Evolutionary conservation across 305 asterid genomes (phyloP), one percentile per base, ranked within the genome.

Genomic region (Galium porrigens): DNA sequence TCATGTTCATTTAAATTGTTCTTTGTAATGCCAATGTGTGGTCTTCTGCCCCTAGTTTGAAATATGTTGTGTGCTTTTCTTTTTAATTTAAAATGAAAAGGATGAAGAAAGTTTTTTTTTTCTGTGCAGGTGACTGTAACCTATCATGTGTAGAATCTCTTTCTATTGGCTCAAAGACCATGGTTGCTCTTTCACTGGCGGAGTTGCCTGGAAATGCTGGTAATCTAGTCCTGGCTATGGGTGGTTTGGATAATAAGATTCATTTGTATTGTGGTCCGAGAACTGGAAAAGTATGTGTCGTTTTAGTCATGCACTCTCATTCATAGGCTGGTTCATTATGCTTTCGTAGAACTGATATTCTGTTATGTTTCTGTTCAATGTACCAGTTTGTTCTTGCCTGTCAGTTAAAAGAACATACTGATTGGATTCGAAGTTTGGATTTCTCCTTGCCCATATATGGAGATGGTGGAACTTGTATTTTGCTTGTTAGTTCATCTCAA

Each of bases 391-490:
- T 68, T 67, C 94, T 63, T 70, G 84, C 95, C 73, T 91, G 95
- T 80, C 94, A 88, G 72, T 74, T 91, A 61, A 91, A 84, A 84
- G 95, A 95, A 65, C 98, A 88, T 75, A 83, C 86, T 8, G 96
- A 88, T 75, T 91, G 98, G 98, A 86, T 91, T 58, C 86, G 96
- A 34, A 84, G 94, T 77, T 84, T 91, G 63, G 96, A 91, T 82
- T 87, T 91, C 84, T 86, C 95, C 4, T 74, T 90, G 44, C 94
- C 98, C 60, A 10, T 82, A 60, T 46, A 70, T 66, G 69, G 74
- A 44, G 81, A 73, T 66, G 86, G 76, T 57, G 89, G 85, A 77
- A 74, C 81, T 39, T 80, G 74, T 72, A 78, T 86, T 76, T 78
- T 78, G 58, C 87, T 91, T 27, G 98, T 84, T 71, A 88, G 95